Base-by-base conservation (phyloP, 2,329 filamentous ascomycete genomes). In the Botrytis galanthina region DNA sequence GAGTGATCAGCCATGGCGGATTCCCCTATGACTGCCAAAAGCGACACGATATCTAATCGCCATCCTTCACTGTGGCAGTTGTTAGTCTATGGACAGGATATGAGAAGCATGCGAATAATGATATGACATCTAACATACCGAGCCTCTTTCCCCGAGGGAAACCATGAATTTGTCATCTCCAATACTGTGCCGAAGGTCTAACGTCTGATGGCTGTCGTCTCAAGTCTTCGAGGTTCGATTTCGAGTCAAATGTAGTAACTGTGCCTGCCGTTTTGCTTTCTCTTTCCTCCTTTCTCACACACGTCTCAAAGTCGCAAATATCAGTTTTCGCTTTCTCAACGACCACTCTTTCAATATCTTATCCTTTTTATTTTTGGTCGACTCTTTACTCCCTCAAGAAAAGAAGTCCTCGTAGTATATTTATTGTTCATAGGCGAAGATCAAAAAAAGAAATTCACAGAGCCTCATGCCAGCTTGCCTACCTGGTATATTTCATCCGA, bases 1-100 rank as follows among this genome's bases (percentile, higher is more conserved):
- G 86, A 83, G 78, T 90, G 88, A 74, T 87, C 86, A 61, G 86
- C 84, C 75, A 90, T 88, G 29, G 86, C 86, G 3, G 85, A 86
- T 81, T 90, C 89, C 79, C 88, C 88, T 73, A 90, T 88, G 77
- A 91, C 87, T 74, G 89, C 89, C 70, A 91, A 85, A 44, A 91
- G 85, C 51, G 87, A 89, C 73, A 91, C 88, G 63, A 90, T 87
- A 77, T 90, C 89, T 51, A 90, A 84, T 42, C 85, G 84, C 87
- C 88, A 90, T 74, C 84, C 84, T 59, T 70, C 66, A 18, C 72
- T 73, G 68, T 44, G 35, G 20, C 16, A 42, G 9, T 48, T 51
- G 26, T 73, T 48, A 73, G 71, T 73, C 39, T 32, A n/a, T 42
- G 46, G 20, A 18, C 20, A 44, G 20, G 10, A 18, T n/a, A 29